Conservation (phyloP, 2,329 filamentous ascomycete genomes). For the Cladophialophora psammophila region DNA sequence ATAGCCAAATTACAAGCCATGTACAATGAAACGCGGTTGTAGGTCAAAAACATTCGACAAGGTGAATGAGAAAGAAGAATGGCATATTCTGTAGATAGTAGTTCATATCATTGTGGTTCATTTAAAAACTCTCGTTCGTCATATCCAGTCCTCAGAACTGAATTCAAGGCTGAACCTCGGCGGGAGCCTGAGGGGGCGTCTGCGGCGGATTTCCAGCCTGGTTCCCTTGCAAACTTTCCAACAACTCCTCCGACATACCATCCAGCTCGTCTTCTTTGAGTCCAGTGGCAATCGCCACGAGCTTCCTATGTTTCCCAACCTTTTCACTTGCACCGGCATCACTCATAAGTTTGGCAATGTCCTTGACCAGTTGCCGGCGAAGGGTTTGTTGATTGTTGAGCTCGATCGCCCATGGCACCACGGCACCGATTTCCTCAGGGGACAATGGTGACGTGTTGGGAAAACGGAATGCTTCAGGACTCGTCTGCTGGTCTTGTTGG, state of each 20-base stretch:
- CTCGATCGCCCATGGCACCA: conserved; percentile 47
- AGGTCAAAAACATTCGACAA: neutral
- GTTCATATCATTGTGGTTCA: neutral
- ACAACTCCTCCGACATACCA: conserved; percentile 55
- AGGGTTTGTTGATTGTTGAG: conserved; percentile 52
- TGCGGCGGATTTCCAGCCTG: conserved; percentile 24
- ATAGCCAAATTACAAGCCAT: too few species aligned
- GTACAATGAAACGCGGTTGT: neutral
- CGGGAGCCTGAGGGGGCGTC: conserved; percentile 29
- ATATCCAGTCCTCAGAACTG: neutral
- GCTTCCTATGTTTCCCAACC: conserved; percentile 55
- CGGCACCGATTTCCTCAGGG: conserved; percentile 45
- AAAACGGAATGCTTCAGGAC: conserved; percentile 42
- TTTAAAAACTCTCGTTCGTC: neutral
- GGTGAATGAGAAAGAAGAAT: neutral
- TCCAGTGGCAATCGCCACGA: conserved; percentile 56
- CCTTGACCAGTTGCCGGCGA: conserved; percentile 36
- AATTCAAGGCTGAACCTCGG: conserved; percentile 2
- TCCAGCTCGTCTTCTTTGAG: conserved; percentile 57
- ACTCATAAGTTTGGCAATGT: conserved; percentile 39
- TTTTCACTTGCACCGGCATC: conserved; percentile 56
- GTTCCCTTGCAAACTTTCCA: conserved; percentile 51
- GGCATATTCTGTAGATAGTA: neutral
- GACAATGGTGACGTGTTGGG: conserved; percentile 36
- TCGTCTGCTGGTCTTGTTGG: conserved; percentile 40